Evolutionary conservation across 2,329 filamentous ascomycete genomes (phyloP).

Genomic region (Nothophoma quercina): DNA sequence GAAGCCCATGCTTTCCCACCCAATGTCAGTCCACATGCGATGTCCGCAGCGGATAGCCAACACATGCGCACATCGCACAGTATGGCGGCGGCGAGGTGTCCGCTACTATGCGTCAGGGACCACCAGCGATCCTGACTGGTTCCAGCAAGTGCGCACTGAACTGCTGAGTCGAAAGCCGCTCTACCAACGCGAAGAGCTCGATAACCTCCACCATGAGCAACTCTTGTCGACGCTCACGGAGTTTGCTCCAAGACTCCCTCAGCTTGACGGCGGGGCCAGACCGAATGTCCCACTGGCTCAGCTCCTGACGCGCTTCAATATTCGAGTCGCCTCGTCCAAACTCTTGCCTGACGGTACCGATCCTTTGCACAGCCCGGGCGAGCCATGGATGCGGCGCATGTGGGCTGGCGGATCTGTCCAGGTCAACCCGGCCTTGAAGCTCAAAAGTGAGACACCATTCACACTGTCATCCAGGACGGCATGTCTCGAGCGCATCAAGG

Average conservation of each 20-base stretch:
- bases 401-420: slow-evolving; percentile 84
- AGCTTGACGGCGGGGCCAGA: slow-evolving; percentile 7
- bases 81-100: slow-evolving; percentile 22
- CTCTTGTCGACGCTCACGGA: slow-evolving; percentile 59
- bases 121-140: slow-evolving; percentile 30
- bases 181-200: slow-evolving; percentile 63
- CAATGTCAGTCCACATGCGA: slow-evolving; percentile 31
- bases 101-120: slow-evolving; percentile 26
- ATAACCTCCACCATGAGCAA: slow-evolving; percentile 64
- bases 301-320: slow-evolving; percentile 88
- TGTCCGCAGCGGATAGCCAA: slow-evolving; percentile 22
- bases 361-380: slow-evolving; percentile 75
- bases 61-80: slow-evolving; percentile 16
- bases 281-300: slow-evolving; percentile 59
- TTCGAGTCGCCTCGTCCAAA: slow-evolving; percentile 65
- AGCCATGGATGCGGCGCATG: slow-evolving; percentile 76
- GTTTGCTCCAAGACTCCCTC: background rate
- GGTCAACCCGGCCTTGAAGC: slow-evolving; percentile 52
- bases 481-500: slow-evolving; percentile 55
- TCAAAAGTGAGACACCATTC: slow-evolving; percentile 16
- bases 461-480: slow-evolving; percentile 25
- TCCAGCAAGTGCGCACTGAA: slow-evolving; percentile 35
- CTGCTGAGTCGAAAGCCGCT: slow-evolving; percentile 60
- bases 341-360: slow-evolving; percentile 88
- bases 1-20: background rate